phyloP scores from a whole-genome alignment of 208 protist species.

The Leishmania gerbilli region DNA sequence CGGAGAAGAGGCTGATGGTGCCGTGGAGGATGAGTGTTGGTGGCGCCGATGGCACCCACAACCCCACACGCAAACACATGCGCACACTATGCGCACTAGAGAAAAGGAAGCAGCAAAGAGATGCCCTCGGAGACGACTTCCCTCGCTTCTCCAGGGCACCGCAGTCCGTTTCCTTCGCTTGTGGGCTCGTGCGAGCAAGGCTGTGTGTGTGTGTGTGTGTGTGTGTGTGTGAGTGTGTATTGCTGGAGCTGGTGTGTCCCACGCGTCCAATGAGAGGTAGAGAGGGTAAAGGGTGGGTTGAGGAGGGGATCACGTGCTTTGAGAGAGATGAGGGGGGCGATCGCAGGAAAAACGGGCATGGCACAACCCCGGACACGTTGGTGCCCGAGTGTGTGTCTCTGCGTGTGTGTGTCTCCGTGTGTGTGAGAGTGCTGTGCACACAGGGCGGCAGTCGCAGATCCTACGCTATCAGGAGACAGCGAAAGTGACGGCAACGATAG shows the following conservation, averaged over 20 bases:
- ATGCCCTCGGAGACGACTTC: not conserved
- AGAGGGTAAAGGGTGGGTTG: not conserved
- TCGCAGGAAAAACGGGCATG: not conserved
- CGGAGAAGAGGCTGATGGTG: not conserved
- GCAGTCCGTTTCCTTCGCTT: not conserved
- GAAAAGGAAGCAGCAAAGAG: not conserved
- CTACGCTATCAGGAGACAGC: not conserved
- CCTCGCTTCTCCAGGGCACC: not conserved
- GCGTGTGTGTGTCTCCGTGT: not conserved
- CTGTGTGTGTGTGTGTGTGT: slow-evolving; percentile 17
- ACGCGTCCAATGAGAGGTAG: not conserved
- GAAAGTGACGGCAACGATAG: not conserved
- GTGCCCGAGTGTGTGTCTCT: not conserved
- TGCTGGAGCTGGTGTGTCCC: not conserved
- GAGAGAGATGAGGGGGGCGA: not conserved
- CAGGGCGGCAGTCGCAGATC: not conserved
- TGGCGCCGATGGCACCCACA: not conserved
- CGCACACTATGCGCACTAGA: not conserved
- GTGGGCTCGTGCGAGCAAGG: slow-evolving; percentile 14
- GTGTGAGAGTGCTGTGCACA: not conserved
- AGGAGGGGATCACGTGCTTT: not conserved
- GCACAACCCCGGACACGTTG: not conserved
- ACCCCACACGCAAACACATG: not conserved
- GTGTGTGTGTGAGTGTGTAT: slow-evolving; percentile 14
- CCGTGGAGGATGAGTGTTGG: not conserved